Conservation (phyloP, 768 basidiomycete species). For the Gautieria morchelliformis region DNA sequence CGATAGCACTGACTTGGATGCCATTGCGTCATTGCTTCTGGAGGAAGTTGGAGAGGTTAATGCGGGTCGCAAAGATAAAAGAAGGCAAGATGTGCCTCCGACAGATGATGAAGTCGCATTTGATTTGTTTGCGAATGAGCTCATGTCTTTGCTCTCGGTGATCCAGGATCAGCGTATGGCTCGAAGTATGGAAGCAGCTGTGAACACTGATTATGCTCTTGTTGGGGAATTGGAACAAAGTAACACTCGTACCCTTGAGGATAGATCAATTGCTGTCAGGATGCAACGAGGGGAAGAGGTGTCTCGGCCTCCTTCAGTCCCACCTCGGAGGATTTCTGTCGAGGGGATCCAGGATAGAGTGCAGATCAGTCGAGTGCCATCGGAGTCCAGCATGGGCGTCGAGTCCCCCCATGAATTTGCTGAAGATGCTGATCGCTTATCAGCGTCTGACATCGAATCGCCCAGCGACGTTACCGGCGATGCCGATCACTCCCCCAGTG, state of each 20-base stretch:
- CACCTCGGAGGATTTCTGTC: not conserved
- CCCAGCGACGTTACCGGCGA: no score
- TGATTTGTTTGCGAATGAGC: constrained; percentile 29
- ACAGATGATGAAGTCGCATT: constrained; percentile 40
- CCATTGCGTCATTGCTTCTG: constrained; percentile 30
- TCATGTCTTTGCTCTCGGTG: constrained; percentile 20
- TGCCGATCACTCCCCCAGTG: no score
- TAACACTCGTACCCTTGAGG: constrained; percentile 32
- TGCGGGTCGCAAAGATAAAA: constrained; percentile 23
- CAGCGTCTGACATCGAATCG: no score
- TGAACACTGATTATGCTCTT: constrained; percentile 26
- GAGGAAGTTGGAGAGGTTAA: constrained; percentile 32
- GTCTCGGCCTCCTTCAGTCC: not conserved
- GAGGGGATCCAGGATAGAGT: not conserved
- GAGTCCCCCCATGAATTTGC: no score
- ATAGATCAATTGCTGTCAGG: constrained; percentile 33
- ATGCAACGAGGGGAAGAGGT: constrained; percentile 10
- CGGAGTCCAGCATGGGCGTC: no score
- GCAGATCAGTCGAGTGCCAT: no score
- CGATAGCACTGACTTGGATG: not conserved
- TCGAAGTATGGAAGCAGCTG: constrained; percentile 31
- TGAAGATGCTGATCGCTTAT: no score
- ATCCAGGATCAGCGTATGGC: constrained; percentile 31
- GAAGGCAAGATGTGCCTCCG: constrained; percentile 19
- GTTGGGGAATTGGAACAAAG: constrained; percentile 24